Base-by-base conservation (phyloP, 2,329 filamentous ascomycete species). In the Pseudogymnoascus sp. region DNA sequence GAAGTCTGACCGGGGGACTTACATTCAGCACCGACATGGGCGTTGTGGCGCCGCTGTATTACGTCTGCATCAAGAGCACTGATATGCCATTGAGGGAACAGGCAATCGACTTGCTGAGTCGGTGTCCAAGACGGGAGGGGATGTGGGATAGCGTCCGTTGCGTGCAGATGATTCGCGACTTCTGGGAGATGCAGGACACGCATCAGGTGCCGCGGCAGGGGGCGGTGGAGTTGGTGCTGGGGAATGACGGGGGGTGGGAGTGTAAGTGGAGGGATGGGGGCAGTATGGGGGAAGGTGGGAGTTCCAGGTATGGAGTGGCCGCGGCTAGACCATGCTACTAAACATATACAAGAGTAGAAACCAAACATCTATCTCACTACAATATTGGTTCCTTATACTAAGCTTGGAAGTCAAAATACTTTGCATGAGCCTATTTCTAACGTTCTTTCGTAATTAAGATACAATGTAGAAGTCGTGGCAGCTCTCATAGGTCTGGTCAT, bases 1-100 rank as follows among this genome's bases (percentile, higher is more conserved):
- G 29, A 2, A 33, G 29, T n/a, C 9, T 33, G 9, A 59, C 58
- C 1, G 58, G 66, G 10, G 21, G 65, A 4, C 61, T 69, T 7
- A 68, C 67, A 1, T 72, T 72, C 37, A 69, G 67, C 9, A 65
- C 69, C 0, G 71, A 72, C 42, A 59, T 71, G 1, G 69, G 69
- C 0, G 40, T 72, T 10, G 63, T 72, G 3, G 70, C 66, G 2
- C 70, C 71, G 1, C 59, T 72, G 8, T 72, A 70, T 58, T 72
- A 68, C 59, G 62, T 62, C 0, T 68, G 64, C 37, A 55, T 68
- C 1, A 68, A 69, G 55, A 68, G 66, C 15, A 58, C 45, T 18
- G 64, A 61, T n/a, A 10, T 21, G 6, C 8, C 18, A 0, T 60
- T 69, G 13, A 65, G 65, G 13, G 18, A 52, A 1, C 63, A 67